Base-by-base conservation (phyloP, 73 alveolate genomes). In the Stentor roeselii region DNA sequence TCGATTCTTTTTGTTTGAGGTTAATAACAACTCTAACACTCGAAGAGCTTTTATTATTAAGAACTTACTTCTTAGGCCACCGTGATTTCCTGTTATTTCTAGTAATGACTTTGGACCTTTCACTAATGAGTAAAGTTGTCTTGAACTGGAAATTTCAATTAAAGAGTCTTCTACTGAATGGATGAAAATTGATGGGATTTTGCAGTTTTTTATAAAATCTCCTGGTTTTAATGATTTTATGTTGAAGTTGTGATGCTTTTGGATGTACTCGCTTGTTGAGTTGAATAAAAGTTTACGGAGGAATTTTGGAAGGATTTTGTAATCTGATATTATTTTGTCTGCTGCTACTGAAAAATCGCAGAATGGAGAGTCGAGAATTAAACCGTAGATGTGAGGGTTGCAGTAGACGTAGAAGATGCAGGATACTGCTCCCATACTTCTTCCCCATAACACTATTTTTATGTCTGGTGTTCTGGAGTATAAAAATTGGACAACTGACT, bases 51-150 rank as follows among this genome's bases (percentile, higher is more conserved):
- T 67, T 27, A n/a, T 11, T 11, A 67, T 34, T 30, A 32, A 27
- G 41, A 32, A 27, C 34, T 21, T 21, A 2, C 34, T 40, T 39
- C 99, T 84, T 6, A 84, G 37, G 42, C 95, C 82, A 83, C 93
- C 93, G 78, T 95, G 99, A 78, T 95, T 93, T 42, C 99, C 99
- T 31, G 93, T 97, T 75, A 95, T 91, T 88, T 90, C 87, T 27
- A 89, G 82, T 4, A 93, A 87, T 82, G 87, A 91, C 83, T 95
- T 95, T 78, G 94, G 98, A 32, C 99, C 99, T 15, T 94, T 95
- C 86, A 91, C 93, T 31, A 83, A 80, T 11, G 91, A 93, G 75
- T 75, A 87, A 27, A 95, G 87, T 67, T 90, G 94, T 60, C 90
- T 78, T 60, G 97, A 85, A 85, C 93, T 98, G 88, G 93, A 95